Conservation (phyloP, 129 eudicot genomes). For the Centella asiatica region DNA sequence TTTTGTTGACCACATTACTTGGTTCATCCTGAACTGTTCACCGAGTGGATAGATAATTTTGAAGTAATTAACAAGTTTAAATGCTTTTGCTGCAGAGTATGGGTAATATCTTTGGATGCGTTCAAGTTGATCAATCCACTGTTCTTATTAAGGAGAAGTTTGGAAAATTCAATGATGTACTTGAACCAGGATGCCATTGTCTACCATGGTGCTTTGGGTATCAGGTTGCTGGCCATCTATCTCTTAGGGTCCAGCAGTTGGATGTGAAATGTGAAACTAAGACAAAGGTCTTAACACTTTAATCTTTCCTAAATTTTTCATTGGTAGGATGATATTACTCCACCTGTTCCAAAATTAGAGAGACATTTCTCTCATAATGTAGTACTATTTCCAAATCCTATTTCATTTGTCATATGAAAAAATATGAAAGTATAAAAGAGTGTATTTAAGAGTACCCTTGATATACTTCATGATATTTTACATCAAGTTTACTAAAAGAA, state of each 20-base stretch:
- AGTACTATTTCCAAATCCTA: no score
- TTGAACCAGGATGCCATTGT: constrained; percentile 87
- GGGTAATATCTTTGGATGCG: constrained; percentile 67
- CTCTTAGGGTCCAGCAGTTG: constrained; percentile 74
- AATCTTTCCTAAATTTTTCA: background rate
- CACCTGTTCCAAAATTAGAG: background rate
- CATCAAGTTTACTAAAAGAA: no score
- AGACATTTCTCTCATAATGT: no score
- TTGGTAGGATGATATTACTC: background rate
- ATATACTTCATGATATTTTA: no score
- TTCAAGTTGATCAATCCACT: constrained; percentile 89
- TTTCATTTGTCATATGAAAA: no score
- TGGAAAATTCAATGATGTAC: constrained; percentile 78
- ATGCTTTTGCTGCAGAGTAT: constrained; percentile 25
- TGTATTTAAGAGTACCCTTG: no score
- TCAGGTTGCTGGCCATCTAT: constrained; percentile 68
- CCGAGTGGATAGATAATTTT: background rate
- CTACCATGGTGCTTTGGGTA: constrained; percentile 82
- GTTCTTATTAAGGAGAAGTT: constrained; percentile 80
- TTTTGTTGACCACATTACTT: background rate
- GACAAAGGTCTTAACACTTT: constrained; percentile 56
- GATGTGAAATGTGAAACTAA: constrained; percentile 89
- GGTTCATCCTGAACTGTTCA: background rate
- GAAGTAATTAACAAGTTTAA: background rate
- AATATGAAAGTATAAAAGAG: no score